These are phyloP conservation scores for Candida incommunis DNA, from an alignment of 805 yeast genomes.

Conservation along the genomic window DNA sequence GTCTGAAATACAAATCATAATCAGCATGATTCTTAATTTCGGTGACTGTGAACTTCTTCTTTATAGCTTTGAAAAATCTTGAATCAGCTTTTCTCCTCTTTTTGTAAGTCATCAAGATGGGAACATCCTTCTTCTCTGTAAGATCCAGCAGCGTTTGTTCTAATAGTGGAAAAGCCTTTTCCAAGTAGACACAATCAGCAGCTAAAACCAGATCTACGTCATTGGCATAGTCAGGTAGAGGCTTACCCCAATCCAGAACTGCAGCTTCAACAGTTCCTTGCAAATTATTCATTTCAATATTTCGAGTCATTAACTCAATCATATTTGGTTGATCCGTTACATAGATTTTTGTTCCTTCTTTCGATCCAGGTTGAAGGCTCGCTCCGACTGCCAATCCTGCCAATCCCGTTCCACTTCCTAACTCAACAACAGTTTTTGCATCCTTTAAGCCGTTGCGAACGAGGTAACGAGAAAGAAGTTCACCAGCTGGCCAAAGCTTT, in stretches of 20 bases:
- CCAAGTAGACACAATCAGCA: conserved; percentile 48
- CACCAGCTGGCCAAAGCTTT: conserved; percentile 48
- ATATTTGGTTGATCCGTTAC: conserved; percentile 37
- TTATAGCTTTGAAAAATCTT: conserved; percentile 23
- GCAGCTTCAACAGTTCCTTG: conserved; percentile 25
- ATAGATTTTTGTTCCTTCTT: conserved; percentile 23
- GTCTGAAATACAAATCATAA: conserved; percentile 14
- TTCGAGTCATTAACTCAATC: conserved; percentile 33
- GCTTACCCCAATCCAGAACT: conserved; percentile 33
- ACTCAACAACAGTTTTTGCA: conserved; percentile 27
- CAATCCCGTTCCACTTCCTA: conserved; percentile 48
- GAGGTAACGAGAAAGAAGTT: conserved; percentile 34
- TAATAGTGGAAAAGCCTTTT: conserved; percentile 37
- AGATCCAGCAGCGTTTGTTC: conserved; percentile 35
- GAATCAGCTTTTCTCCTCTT: conserved; percentile 36
- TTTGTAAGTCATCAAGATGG: conserved; percentile 38
- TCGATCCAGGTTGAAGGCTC: too few species aligned
- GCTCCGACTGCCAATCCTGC: conserved; percentile 31
- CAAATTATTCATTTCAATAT: conserved; percentile 29
- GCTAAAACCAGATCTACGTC: conserved; percentile 34
- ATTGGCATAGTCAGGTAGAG: conserved; percentile 24
- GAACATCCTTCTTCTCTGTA: conserved; percentile 21
- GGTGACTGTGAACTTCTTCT: conserved; percentile 16
- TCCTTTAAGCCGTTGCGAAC: conserved; percentile 14
- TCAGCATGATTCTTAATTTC: conserved; percentile 17